Evolutionary conservation across 2,329 filamentous ascomycete species (phyloP), one percentile per base, ranked within the genome.

Genomic region (Laburnicola sp.): DNA sequence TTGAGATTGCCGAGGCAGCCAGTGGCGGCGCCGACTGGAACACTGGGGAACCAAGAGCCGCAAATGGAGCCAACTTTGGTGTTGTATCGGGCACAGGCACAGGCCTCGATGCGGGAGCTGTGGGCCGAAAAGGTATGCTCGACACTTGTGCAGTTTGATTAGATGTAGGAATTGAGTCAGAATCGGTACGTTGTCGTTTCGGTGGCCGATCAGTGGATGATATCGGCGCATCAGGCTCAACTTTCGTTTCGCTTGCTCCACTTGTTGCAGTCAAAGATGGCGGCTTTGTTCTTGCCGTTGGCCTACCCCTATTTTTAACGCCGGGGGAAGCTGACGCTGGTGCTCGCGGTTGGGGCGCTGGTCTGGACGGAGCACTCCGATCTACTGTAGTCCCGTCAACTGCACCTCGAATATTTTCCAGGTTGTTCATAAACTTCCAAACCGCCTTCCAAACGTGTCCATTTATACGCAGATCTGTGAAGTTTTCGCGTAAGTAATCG

Each of bases 351-450:
- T 44, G 9, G 23, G 40, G 37, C 8, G 30, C 25, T n/a, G 16
- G n/a, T 26, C 27, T 42, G 22, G 36, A 16, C 16, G n/a, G 45
- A 10, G 40, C 35, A n/a, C 39, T 56, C 6, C 51, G 58, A 26
- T 56, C 41, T 3, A 62, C 37, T 3, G 60, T 66, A 27, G 45
- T 60, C 9, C 61, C 57, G 38, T 69, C 61, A 1, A 65, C 55
- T 11, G 58, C 58, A 16, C 65, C 65, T 32, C 65, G 55, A 22
- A 63, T 60, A 0, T 27, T 47, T 36, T 70, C 63, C 4, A 73
- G 42, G 6, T 65, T 48, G 2, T 68, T 59, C 7, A 73, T 56
- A 22, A 54, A 71, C 1, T 67, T 53, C 71, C 71, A 74, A 7
- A 64, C 48, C 28, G 59, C 62, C 8, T 57, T 66, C 71, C 71